Base-by-base conservation (phyloP, 1,284 basidiomycete species). In the Phlebopus sp. region DNA sequence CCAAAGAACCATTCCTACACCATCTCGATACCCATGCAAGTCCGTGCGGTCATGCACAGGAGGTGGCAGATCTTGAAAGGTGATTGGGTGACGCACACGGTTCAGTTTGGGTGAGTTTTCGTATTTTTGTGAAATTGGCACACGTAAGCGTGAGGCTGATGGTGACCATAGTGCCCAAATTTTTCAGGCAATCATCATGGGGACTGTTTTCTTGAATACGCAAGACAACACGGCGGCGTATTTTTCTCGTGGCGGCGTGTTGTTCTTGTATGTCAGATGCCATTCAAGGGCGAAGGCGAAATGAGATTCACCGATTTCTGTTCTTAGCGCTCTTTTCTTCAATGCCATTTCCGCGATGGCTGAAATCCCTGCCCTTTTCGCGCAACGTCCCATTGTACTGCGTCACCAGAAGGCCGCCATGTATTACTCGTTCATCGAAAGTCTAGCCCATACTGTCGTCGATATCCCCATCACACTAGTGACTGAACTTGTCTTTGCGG, bases 171-270 rank as follows among this genome's bases (percentile, higher is more conserved):
- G 59, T 11, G 27, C 74, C 5, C 82, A 78, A 53, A 56, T 81
- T n/a, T 60, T 81, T 43, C 83, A 87, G 63, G 84, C 73, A 6
- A 58, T 90, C 46, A 85, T 91, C 55, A 76, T 85, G 52, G 89
- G 90, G 10, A 87, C 84, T 0, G 76, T 86, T 36, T 94, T 89
- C 71, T 75, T 84, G 55, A 71, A 77, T 3, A 69, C 84, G 41
- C 71, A 79, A 0, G 69, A 81, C 23, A 64, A 69, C 6, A 89
- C 90, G 0, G 62, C 69, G 3, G 84, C 82, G 15, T 86, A 82
- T 66, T 93, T 89, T 75, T 83, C 84, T 8, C 79, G 90, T n/a
- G 90, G 89, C 6, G 90, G 90, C 72, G 72, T 82, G n/a, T 65
- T 86, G 8, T 84, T 82, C 70, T 84, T 84, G 79, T 81, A 52